Evolutionary conservation across 768 basidiomycete genomes (phyloP), one percentile per base, ranked within the genome.

Genomic region (Gymnopilus dilepis): DNA sequence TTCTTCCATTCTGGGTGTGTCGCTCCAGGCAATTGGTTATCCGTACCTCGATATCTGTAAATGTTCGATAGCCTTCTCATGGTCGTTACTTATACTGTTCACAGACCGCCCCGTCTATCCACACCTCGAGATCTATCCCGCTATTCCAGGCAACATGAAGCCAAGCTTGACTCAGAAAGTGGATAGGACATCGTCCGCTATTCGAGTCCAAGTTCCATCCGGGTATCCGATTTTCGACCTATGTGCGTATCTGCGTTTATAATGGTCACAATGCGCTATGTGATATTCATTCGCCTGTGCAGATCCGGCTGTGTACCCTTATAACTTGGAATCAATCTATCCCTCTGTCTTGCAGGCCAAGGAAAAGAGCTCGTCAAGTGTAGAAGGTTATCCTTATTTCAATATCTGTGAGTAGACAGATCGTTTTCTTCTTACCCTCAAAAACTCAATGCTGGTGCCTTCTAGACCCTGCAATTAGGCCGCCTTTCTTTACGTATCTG

Each of bases 121-220:
- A 28, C 60, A 77, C 66, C 71, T 82, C 37, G 69, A 77, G 55
- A 65, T 81, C 22, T 83, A 83, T 68, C 80, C 81, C 33, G 40
- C 65, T 9, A 37, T 59, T 37, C 58, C 59, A 17, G 59, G 41
- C 26, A n/a, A n/a, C 12, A 24, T 59, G 47, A 19, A 31, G 28
- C 30, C 7, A 28, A 17, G 43, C 26, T 19, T 21, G 41, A 31
- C 21, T 21, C 9, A n/a, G 41, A n/a, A 33, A 4, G 6, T 12
- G 8, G 22, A 21, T 6, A 22, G 17, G 7, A 26, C 19, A 9
- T 19, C 22, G 3, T 6, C 52, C 17, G 31, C 6, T 26, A 37
- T 62, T 30, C 30, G 19, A 21, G 28, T 61, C 17, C 38, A 26
- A 37, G 28, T 58, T 30, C 26, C 42, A 9, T n/a, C 54, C 19